Conservation (phyloP, 805 yeast genomes). For the Yamadazyma endophytica region DNA sequence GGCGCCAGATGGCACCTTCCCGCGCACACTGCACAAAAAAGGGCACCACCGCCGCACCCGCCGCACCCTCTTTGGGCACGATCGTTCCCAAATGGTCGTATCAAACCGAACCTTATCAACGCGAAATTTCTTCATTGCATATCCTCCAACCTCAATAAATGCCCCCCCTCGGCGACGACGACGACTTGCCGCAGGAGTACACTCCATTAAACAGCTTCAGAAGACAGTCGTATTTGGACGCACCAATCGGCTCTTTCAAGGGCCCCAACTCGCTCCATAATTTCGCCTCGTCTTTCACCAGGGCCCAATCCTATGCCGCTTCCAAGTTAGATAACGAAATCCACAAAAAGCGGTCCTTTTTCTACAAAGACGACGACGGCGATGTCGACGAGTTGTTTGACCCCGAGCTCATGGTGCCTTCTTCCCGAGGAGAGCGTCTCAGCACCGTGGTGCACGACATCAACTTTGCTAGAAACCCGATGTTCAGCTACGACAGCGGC, state of each 20-base stretch:
- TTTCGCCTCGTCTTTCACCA: conserved; percentile 72
- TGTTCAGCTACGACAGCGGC: conserved; percentile 12
- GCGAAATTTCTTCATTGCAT: too few species aligned
- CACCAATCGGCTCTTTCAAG: conserved; percentile 52
- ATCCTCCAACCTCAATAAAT: too few species aligned
- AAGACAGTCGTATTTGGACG: conserved; percentile 23
- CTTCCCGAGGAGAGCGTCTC: conserved; percentile 58
- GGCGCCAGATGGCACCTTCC: too few species aligned
- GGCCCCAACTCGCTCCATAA: conserved; percentile 69
- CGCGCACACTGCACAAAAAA: too few species aligned
- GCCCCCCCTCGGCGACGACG: too few species aligned
- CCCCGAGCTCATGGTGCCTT: conserved; percentile 64
- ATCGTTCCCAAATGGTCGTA: too few species aligned
- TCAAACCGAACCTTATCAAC: too few species aligned
- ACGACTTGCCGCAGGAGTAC: conserved; percentile 26
- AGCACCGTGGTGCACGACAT: conserved; percentile 50
- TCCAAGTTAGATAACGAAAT: conserved; percentile 48
- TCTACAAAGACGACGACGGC: conserved; percentile 27
- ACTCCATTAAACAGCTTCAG: conserved; percentile 13
- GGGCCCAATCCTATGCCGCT: conserved; percentile 70
- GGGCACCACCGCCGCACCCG: too few species aligned
- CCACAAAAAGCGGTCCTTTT: conserved; percentile 60
- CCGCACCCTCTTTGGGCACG: too few species aligned
- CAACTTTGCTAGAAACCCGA: conserved; percentile 15
- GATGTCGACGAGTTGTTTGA: conserved; percentile 49